These are phyloP conservation scores for Fonsecaea pugnacius DNA, from an alignment of 2,329 filamentous ascomycete species.

Conservation along the genomic window DNA sequence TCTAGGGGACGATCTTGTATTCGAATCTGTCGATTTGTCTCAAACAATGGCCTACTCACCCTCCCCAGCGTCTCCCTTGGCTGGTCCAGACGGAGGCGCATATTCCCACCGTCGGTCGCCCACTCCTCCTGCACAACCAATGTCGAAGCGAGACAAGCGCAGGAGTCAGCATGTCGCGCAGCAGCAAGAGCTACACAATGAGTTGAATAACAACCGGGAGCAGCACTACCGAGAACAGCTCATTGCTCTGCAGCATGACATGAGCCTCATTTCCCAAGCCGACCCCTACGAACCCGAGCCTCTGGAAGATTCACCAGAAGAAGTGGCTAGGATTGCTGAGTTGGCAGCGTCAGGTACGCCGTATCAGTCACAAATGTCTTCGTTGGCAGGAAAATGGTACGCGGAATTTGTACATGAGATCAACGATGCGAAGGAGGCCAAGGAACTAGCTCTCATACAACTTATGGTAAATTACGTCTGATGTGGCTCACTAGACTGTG, in stretches of 20 bases:
- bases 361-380: slow-evolving; percentile 70
- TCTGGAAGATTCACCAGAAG: slow-evolving; percentile 67
- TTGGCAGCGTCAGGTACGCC: slow-evolving; percentile 60
- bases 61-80: slow-evolving; percentile 43
- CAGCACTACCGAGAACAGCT: slow-evolving; percentile 85
- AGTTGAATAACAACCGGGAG: slow-evolving; percentile 80
- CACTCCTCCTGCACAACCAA: slow-evolving; percentile 50
- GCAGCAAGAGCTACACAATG: slow-evolving; percentile 73
- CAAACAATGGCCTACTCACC: slow-evolving; percentile 48
- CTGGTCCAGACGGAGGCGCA: slow-evolving; percentile 31
- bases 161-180: slow-evolving; percentile 81
- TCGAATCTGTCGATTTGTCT: neutral
- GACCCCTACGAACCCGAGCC: slow-evolving; percentile 76
- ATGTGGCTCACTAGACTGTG: slow-evolving; percentile 1
- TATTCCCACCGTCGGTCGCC: slow-evolving; percentile 34
- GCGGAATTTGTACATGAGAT: slow-evolving; percentile 82
- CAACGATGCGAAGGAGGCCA: slow-evolving; percentile 83
- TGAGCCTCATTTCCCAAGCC: slow-evolving; percentile 80
- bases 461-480: slow-evolving; percentile 68
- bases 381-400: slow-evolving; percentile 76
- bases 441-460: slow-evolving; percentile 79
- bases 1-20: neutral
- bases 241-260: slow-evolving; percentile 88
- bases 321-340: slow-evolving; percentile 67
- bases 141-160: slow-evolving; percentile 88